These are phyloP conservation scores for Noccaea caerulescens DNA, from an alignment of 345 rosid genomes.

Conservation along the genomic window DNA sequence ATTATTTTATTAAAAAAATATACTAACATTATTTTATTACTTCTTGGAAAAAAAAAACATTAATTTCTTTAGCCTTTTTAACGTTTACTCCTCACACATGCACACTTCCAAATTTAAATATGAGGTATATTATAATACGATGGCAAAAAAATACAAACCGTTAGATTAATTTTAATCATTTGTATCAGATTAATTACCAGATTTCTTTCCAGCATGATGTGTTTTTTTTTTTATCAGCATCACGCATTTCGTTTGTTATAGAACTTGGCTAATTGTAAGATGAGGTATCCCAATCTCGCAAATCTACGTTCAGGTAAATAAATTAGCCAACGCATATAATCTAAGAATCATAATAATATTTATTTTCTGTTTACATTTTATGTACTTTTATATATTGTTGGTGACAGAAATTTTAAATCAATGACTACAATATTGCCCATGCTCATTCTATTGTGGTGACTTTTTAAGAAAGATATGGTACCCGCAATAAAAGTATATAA, in stretches of 20 bases:
- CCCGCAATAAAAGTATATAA: too few relatives aligned
- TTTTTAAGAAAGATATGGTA: neutral
- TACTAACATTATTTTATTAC: too few relatives aligned
- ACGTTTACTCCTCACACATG: too few relatives aligned
- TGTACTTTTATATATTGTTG: neutral
- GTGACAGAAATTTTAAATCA: neutral
- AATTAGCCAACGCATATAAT: neutral
- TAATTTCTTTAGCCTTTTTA: too few relatives aligned
- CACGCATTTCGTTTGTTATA: neutral
- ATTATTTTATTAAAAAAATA: too few relatives aligned
- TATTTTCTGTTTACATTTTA: neutral
- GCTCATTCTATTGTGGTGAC: neutral
- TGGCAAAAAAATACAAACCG: too few relatives aligned
- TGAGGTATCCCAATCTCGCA: neutral
- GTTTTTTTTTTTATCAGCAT: neutral
- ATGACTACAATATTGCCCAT: neutral
- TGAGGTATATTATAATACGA: too few relatives aligned
- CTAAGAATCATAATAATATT: neutral
- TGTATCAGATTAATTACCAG: neutral
- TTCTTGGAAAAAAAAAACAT: too few relatives aligned
- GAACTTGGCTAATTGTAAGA: neutral
- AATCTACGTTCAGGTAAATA: neutral
- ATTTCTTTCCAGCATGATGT: neutral
- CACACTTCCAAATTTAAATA: too few relatives aligned
- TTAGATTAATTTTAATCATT: too few relatives aligned